Base-by-base conservation (phyloP, 1,139 yeast species). In the Suhomyces kunorum region DNA sequence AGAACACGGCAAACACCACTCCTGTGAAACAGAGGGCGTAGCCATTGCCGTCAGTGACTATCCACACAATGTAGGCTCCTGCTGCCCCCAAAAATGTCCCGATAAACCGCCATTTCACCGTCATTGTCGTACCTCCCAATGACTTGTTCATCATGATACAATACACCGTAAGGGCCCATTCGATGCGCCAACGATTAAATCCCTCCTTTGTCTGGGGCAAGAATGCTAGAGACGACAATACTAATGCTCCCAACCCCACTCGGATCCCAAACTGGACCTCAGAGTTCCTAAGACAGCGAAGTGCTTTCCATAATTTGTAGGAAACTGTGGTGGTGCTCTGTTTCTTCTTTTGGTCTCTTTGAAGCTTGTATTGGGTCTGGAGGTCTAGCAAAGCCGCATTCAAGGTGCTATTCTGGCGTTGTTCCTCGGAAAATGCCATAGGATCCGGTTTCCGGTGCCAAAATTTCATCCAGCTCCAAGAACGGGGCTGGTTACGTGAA, bases 91-190 rank as follows among this genome's bases (percentile, higher is more conserved):
- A 42, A 47, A 81, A 78, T 0, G 95, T 87, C 0, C 96, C 96
- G 13, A 82, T 51, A 40, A 87, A 71, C 47, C 96, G 70, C 79
- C 86, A 82, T 48, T 83, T 82, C 1, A 84, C 81, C 0, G 94
- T 83, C 79, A 82, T 80, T 12, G 87, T 76, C 0, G 95, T 87
- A 0, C 95, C 95, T 11, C 95, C 96, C n/a, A 86, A 68, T 0
- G 90, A 83, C 55, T 86, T 86, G 54, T 83, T 85, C 92, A 87
- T 86, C 70, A 87, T 85, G 42, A 87, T 83, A 51, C 87, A 81
- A 54, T 81, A 87, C 0, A 90, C 81, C 11, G 86, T 84, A 28
- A 87, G 64, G 0, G 89, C 83, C 96, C 96, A 87, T 58, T 87
- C 96, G 12, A 86, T 83, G 49, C 92, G 65, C 89, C 90, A 86